A percentile compares a stretch with the other conserved stretches of the same genome.
Evolutionary conservation across 2,329 filamentous ascomycete species (phyloP).

Genomic region (Pseudogymnoascus sp.): DNA sequence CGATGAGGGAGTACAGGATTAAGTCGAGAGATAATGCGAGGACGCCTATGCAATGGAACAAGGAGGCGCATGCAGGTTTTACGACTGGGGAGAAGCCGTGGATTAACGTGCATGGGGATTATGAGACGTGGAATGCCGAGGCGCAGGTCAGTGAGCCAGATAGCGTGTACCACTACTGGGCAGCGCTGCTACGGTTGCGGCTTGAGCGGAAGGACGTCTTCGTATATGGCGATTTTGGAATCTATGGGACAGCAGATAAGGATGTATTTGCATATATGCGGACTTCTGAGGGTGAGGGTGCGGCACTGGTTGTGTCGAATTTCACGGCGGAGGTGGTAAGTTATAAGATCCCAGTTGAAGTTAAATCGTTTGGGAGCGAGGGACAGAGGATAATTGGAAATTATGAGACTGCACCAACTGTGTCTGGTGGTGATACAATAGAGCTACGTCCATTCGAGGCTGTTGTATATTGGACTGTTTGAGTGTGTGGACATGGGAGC

Average conservation of each 20-base stretch:
- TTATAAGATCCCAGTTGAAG: slow-evolving; percentile 14
- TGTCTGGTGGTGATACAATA: slow-evolving; percentile 4
- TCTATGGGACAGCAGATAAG: slow-evolving; percentile 39
- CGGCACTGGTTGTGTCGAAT: slow-evolving; percentile 15
- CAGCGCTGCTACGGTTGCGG: slow-evolving; percentile 47
- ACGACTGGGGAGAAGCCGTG: slow-evolving; percentile 51
- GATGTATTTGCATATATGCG: slow-evolving; percentile 50
- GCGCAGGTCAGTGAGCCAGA: slow-evolving; percentile 38
- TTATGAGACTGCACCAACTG: slow-evolving; percentile 10
- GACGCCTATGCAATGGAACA: slow-evolving; percentile 64
- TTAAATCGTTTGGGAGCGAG: slow-evolving; percentile 3
- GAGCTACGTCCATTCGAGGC: slow-evolving; percentile 18
- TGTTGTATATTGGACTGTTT: slow-evolving; percentile 12
- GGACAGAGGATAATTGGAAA: slow-evolving; percentile 14
- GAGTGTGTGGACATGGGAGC: background rate
- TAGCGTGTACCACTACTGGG: slow-evolving; percentile 55
- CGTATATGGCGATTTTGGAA: slow-evolving; percentile 58
- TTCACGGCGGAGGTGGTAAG: slow-evolving; percentile 15
- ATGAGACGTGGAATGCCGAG: slow-evolving; percentile 53
- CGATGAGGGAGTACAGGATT: slow-evolving; percentile 42
- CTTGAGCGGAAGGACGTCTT: slow-evolving; percentile 55
- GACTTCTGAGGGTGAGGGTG: slow-evolving; percentile 11
- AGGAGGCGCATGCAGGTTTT: slow-evolving; percentile 55
- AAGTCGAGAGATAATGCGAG: slow-evolving; percentile 62
- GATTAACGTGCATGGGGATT: slow-evolving; percentile 63